Base-by-base conservation (phyloP, 1,139 yeast species). In the Yamadazyma pseudoaaseri region DNA sequence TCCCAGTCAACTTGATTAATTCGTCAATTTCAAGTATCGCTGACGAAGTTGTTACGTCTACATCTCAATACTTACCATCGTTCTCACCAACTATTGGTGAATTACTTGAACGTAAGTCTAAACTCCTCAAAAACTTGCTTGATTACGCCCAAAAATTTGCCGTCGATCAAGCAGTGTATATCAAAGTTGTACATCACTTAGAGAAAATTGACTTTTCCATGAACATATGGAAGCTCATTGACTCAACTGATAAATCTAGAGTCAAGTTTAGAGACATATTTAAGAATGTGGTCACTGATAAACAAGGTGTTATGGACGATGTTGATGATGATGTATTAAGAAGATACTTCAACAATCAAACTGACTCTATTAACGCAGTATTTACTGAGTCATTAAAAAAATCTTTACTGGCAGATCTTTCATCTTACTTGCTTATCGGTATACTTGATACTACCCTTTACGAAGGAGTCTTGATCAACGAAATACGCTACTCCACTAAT, bases 191-290 rank as follows among this genome's bases (percentile, higher is more conserved):
- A 18, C 65, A 70, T 39, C 59, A 65, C 18, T 60, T 79, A 30
- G 94, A 86, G 48, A 76, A 79, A 46, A 54, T 79, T 26, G 70
- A 71, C 20, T 75, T 83, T 4, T 76, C 83, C 1, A 54, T 60
- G 30, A 65, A 62, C 15, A 54, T 84, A 9, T 79, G 83, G 78
- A 48, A 49, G 4, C 42, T 49, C 11, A 46, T 73, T 8, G 62
- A 63, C 33, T 42, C 48, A 4, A 48, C 47, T 12, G 39, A 33
- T 9, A 38, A 41, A 16, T 20, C 29, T n/a, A 27, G 28, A 4
- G 17, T 24, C n/a, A 33, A 37, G 20, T 41, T 49, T 24, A 48
- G 48, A 31, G 40, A 38, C 3, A 13, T 43, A 4, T 41, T 58
- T 10, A 28, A 42, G 1, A 5, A 10, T 6, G 14, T 12, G 10